These are phyloP conservation scores for Capsicum chinense DNA, from an alignment of 257 asterid genomes.

Conservation along the genomic window DNA sequence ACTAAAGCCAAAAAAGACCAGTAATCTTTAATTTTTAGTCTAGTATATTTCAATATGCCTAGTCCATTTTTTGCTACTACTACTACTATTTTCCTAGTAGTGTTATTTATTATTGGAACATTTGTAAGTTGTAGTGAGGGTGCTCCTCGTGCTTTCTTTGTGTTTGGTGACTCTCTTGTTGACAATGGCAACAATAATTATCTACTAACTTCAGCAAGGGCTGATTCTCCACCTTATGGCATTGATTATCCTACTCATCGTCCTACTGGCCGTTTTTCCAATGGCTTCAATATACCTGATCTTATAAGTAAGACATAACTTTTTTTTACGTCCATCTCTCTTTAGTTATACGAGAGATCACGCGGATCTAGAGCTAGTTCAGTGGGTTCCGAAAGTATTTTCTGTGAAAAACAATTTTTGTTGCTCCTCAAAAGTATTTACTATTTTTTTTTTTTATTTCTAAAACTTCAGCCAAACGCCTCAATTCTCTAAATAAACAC, in stretches of 20 bases:
- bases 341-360: background rate
- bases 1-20: background rate
- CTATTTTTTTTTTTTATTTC: too few relatives aligned
- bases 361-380: background rate
- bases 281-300: slow-evolving; percentile 78
- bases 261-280: slow-evolving; percentile 79
- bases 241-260: slow-evolving; percentile 74
- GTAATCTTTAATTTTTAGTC: background rate
- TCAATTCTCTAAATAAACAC: too few relatives aligned
- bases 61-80: slow-evolving; percentile 21
- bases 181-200: slow-evolving; percentile 82
- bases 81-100: slow-evolving; percentile 21
- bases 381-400: background rate
- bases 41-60: background rate
- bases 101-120: background rate
- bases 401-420: too few relatives aligned
- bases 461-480: too few relatives aligned
- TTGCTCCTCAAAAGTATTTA: too few relatives aligned
- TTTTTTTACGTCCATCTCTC: fast-evolving
- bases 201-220: slow-evolving; percentile 66
- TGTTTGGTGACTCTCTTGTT: slow-evolving; percentile 78
- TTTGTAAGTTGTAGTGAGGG: slow-evolving; percentile 37
- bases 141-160: slow-evolving; percentile 71
- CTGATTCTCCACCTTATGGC: slow-evolving; percentile 83
- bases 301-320: slow-evolving; percentile 54